phyloP scores from a whole-genome alignment of 176 grass and related monocot species.

The Aegilops tauschii region DNA sequence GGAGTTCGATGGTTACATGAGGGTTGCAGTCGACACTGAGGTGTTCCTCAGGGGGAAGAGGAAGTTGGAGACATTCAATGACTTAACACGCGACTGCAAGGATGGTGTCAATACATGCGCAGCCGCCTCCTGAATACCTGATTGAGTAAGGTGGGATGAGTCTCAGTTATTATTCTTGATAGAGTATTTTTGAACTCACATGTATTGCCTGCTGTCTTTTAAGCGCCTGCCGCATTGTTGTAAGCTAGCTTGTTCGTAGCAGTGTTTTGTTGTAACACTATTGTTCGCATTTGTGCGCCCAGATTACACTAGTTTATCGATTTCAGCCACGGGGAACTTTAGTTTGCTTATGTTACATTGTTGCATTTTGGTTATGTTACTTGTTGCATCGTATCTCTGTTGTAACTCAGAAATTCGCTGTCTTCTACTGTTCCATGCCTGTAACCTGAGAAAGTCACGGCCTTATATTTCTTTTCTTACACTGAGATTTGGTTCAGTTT shows the following conservation, averaged over 20 bases:
- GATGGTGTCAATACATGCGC: slow-evolving; percentile 83
- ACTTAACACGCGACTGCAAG: slow-evolving; percentile 79
- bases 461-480: background rate
- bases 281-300: background rate
- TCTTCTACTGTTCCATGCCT: background rate
- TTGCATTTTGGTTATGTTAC: background rate
- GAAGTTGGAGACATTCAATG: slow-evolving; percentile 87
- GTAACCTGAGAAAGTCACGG: no score
- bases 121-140: slow-evolving; percentile 33
- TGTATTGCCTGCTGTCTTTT: slow-evolving; percentile 3
- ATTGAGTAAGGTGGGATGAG: slow-evolving; percentile 24
- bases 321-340: slow-evolving; percentile 16
- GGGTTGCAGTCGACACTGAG: slow-evolving; percentile 86
- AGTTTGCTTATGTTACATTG: background rate
- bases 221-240: slow-evolving; percentile 14
- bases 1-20: slow-evolving; percentile 97
- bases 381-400: slow-evolving; percentile 19
- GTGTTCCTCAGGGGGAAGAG: slow-evolving; percentile 90
- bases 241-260: slow-evolving; percentile 16
- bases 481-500: background rate
- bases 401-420: background rate
- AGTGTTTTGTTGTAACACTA: slow-evolving; percentile 5
- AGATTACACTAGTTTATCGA: slow-evolving; percentile 36
- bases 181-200: slow-evolving; percentile 10
- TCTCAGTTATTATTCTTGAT: slow-evolving; percentile 13